Conservation (phyloP, 1,284 basidiomycete species). For the Cryptococcus sp. region DNA sequence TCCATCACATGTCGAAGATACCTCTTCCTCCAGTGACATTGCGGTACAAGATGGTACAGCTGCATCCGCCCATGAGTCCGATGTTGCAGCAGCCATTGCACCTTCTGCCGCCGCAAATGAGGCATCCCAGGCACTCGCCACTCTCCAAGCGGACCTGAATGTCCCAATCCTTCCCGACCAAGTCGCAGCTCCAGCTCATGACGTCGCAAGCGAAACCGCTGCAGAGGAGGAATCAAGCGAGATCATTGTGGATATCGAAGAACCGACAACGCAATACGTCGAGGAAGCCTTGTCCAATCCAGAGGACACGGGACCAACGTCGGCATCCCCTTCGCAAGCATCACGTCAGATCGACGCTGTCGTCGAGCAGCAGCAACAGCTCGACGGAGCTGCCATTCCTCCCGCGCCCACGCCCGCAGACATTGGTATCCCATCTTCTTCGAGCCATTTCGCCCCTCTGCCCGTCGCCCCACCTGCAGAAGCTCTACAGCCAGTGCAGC, state of each 20-base stretch:
- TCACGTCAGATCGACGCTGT: no score
- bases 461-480: no score
- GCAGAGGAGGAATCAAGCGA: constrained; percentile 19
- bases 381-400: no score
- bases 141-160: constrained; percentile 19
- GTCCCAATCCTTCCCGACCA: constrained; percentile 22
- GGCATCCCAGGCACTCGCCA: constrained; percentile 13
- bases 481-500: no score
- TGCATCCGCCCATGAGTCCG: not conserved
- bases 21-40: not conserved
- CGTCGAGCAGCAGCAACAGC: no score
- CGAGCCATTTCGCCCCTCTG: not conserved
- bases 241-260: constrained; percentile 15
- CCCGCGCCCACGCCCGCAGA: no score
- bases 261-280: constrained; percentile 11
- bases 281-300: constrained; percentile 13
- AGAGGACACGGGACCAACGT: not conserved
- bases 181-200: constrained; percentile 17
- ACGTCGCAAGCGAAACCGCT: constrained; percentile 13
- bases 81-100: not conserved
- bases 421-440: no score
- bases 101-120: constrained; percentile 13
- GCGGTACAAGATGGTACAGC: not conserved
- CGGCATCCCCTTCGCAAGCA: no score
- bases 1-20: constrained; percentile 3